Conservation (phyloP, 2,329 filamentous ascomycete species). For the Fusarium falciforme region DNA sequence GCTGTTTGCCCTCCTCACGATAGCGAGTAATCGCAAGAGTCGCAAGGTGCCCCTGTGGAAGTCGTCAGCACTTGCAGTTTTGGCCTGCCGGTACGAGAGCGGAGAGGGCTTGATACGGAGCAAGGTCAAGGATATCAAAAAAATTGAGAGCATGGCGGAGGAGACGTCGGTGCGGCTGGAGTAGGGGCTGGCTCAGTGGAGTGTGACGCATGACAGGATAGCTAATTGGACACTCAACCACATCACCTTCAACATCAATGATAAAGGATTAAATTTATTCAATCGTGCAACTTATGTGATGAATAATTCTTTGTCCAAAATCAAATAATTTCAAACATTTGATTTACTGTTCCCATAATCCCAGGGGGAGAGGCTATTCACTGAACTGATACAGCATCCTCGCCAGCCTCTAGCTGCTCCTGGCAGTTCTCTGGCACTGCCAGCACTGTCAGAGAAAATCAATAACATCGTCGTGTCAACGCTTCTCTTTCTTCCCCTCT, state of each 20-base stretch:
- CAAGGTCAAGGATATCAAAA: neutral
- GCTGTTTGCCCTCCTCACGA: conserved; percentile 15
- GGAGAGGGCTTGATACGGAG: neutral
- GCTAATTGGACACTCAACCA: too few species aligned
- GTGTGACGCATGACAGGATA: too few species aligned
- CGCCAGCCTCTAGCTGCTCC: neutral
- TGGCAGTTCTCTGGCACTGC: neutral
- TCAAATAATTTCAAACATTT: too few species aligned
- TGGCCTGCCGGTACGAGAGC: neutral
- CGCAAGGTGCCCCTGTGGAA: conserved; percentile 23
- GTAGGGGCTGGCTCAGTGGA: neutral
- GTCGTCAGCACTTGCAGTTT: conserved; percentile 21
- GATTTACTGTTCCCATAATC: too few species aligned
- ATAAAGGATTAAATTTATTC: too few species aligned
- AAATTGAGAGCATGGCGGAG: neutral
- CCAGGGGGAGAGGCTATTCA: too few species aligned
- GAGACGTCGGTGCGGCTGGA: neutral
- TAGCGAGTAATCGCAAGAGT: conserved; percentile 6
- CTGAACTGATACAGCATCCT: too few species aligned
- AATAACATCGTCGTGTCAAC: neutral
- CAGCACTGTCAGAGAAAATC: neutral
- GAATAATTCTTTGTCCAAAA: too few species aligned
- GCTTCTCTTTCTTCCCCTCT: neutral
- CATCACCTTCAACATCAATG: too few species aligned
- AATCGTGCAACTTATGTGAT: too few species aligned